Evolutionary conservation across 2,329 filamentous ascomycete genomes (phyloP), one percentile per base, ranked within the genome.

Genomic region (Decorospora gaudefroyi): DNA sequence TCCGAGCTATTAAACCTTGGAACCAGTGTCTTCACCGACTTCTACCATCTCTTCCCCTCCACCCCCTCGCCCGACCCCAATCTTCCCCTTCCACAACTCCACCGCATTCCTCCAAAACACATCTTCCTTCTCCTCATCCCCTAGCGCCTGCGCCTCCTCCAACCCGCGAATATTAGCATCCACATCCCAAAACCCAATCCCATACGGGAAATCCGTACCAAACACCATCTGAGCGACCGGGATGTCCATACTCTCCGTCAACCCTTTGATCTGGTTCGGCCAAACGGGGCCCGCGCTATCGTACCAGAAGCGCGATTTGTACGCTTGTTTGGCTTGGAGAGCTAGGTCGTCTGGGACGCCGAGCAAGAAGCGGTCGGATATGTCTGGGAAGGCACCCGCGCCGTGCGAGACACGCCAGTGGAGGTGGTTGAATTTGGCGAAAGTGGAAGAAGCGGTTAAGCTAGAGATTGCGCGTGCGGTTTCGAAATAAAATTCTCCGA

Each of bases 181-280:
- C 1, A 66, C 64, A 47, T 69, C 58, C 65, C 66, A 69, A 37
- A 68, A 68, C 3, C 66, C 62, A n/a, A 69, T 69, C 0, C 67
- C 67, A 42, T 69, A 69, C 15, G 67, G 65, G 44, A 67, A 69
- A 38, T 70, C 65, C 63, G 69, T 70, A 0, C 68, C 69, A 54
- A 70, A 71, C 11, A 70, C 59, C 21, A 71, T 46, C 45, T 69
- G 67, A 9, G 48, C 54, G 0, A 60, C 30, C 1, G 59, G 61
- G 13, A 70, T 40, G n/a, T 49, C 59, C 55, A 62, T 48, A 5
- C 69, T 62, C 7, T 62, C 67, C 2, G 64, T 55, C 37, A 72
- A 38, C 0, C 68, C 69, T 38, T 65, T 60, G 22, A 70, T 55
- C 51, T 72, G 69, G 4, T 57, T 54, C 3, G 67, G 68, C 51